Conservation (phyloP, 108 stramenopile genomes). For the Hondaea fermentalgiana region DNA sequence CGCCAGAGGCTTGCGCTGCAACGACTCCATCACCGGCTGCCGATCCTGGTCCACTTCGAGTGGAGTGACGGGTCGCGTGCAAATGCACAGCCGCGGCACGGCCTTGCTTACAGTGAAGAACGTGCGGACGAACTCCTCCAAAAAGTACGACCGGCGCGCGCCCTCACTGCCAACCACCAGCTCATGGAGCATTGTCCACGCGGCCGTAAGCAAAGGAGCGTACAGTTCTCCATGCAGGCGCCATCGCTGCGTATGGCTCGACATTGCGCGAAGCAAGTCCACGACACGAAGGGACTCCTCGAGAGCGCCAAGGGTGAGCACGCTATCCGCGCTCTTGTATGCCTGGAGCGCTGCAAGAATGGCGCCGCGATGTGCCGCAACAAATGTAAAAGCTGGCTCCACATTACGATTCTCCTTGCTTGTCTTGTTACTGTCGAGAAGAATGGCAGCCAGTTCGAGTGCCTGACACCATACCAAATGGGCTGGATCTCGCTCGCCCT, state of each 20-base stretch:
- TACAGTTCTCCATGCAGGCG: neutral
- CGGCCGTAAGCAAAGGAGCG: neutral
- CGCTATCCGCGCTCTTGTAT: neutral
- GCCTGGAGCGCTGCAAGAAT: neutral
- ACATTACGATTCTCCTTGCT: neutral
- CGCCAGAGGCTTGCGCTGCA: neutral
- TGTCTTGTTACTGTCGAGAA: neutral
- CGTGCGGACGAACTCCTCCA: conserved; percentile 5
- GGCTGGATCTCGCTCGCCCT: neutral
- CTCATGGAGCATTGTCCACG: neutral
- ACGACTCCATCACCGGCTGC: neutral
- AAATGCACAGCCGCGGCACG: neutral
- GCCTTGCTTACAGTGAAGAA: neutral
- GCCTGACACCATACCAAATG: neutral
- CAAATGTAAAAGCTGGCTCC: neutral
- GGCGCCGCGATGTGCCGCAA: neutral
- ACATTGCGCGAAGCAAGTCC: neutral
- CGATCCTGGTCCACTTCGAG: neutral
- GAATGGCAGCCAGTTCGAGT: neutral
- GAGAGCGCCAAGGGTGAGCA: neutral
- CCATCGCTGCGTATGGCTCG: neutral
- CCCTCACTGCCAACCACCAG: neutral
- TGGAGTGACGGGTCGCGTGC: neutral
- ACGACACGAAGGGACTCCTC: neutral
- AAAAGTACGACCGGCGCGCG: neutral